Evolutionary conservation across 78 protist genomes (phyloP), one percentile per base, ranked within the genome.

Genomic region (Dictyostelium intermedium): DNA sequence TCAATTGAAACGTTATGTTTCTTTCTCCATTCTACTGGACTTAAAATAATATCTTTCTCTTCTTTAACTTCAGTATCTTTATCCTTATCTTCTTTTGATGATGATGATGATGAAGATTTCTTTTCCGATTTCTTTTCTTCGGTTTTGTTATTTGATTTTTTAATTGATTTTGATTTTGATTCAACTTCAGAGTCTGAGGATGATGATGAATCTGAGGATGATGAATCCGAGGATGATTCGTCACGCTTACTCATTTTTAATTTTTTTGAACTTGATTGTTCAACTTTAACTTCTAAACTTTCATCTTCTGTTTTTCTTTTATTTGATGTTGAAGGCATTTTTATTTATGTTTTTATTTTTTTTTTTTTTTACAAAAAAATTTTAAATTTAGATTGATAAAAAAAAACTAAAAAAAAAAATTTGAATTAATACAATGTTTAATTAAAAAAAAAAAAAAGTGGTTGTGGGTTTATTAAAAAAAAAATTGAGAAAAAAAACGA

Each of bases 1-100:
- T 89, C 94, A 8, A 89, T 56, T 50, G 8, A 4, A 34, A 89
- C 94, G 43, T 89, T 89, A 30, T 89, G 37, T 27, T 69, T 76
- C 27, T 56, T 78, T 89, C 94, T 89, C 94, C 94, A 89, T 34
- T 78, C 94, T 2, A 7, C 27, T 78, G 94, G 81, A 30, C 45
- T 34, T 23, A 41, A 32, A 60, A 60, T 10, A 9, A 50, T 32
- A 27, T 32, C 72, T 25, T 53, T 32, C 5, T 53, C 73, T 70
- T 70, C 78, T 25, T 70, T 70, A 34, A 18, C 9, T 72, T 27
- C 47, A 25, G 6, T 60, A 27, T 34, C 43, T 69, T 69, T n/a
- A 47, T 45, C 27, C 27, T 79, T 45, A 47, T 79, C 66, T 8
- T 79, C 66, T 35, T 39, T 77, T n/a, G 66, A 56, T 56, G 43